phyloP scores from a whole-genome alignment of 371 early-diverging fungal genomes.

The Haplosporangium sp. region DNA sequence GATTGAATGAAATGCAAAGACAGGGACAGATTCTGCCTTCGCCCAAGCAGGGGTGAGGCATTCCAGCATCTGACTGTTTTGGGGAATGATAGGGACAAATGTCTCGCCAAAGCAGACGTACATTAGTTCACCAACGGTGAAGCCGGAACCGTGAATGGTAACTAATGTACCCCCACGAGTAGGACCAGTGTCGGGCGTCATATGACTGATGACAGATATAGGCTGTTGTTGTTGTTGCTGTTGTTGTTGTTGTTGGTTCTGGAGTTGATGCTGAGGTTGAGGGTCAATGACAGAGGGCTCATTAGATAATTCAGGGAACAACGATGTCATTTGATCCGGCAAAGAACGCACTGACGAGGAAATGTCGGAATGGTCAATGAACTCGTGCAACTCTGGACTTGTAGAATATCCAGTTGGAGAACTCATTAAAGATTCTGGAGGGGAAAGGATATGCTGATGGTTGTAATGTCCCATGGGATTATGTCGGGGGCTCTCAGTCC shows the following conservation, averaged over 20 bases:
- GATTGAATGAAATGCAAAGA: constrained; percentile 20
- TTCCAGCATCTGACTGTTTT: constrained; percentile 32
- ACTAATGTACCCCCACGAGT: constrained; percentile 42
- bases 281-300: background rate
- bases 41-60: constrained; percentile 37
- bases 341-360: constrained; percentile 1
- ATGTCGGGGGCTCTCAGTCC: background rate
- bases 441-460: constrained; percentile 24
- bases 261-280: constrained; percentile 1
- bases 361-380: constrained; percentile 11
- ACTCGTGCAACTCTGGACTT: constrained; percentile 18
- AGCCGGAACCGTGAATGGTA: constrained; percentile 44
- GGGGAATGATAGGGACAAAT: constrained; percentile 34
- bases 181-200: constrained; percentile 44
- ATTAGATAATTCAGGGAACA: constrained; percentile 22
- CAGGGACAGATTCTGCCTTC: constrained; percentile 36
- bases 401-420: constrained; percentile 17
- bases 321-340: constrained; percentile 21
- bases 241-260: background rate
- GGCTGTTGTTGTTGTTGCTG: constrained; percentile 11
- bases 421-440: constrained; percentile 20
- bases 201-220: constrained; percentile 21
- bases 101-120: constrained; percentile 44
- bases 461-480: background rate
- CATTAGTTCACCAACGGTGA: constrained; percentile 43